These are phyloP conservation scores for Pythium myriotylum DNA, from an alignment of 352 stramenopile genomes.

Conservation along the genomic window DNA sequence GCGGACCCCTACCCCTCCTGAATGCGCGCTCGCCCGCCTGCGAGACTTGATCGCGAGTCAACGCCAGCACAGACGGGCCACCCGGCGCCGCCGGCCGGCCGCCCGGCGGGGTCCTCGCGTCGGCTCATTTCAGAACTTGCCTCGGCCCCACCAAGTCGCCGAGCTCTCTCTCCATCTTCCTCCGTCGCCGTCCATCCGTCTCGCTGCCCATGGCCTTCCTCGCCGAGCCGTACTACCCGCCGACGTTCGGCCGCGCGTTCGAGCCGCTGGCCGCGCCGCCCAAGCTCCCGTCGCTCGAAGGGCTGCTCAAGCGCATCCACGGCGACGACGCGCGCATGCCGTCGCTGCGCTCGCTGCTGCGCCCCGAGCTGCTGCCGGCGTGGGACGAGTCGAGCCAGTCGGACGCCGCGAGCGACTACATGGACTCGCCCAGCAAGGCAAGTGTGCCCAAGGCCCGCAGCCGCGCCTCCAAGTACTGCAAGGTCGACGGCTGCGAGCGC, in stretches of 20 bases:
- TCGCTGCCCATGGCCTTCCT: constrained; percentile 6
- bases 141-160: constrained; percentile 8
- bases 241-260: constrained; percentile 3
- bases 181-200: not conserved
- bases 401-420: constrained; percentile 25
- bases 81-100: not conserved
- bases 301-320: constrained; percentile 72
- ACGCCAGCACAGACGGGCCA: constrained; percentile 21
- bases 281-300: constrained; percentile 67
- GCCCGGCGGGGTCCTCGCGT: not conserved
- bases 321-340: constrained; percentile 35
- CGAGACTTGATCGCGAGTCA: constrained; percentile 20
- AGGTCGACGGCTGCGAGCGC: constrained; percentile 77
- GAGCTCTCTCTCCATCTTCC: no score
- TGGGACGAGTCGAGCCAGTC: constrained; percentile 22
- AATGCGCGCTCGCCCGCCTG: constrained; percentile 27
- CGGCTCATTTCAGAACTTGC: constrained; percentile 31
- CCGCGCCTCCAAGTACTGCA: constrained; percentile 88
- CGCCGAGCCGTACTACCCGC: constrained; percentile 15
- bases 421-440: constrained; percentile 3
- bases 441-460: constrained; percentile 35
- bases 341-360: constrained; percentile 60
- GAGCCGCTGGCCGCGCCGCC: constrained; percentile 25
- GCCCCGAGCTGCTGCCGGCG: constrained; percentile 30
- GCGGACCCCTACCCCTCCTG: constrained; percentile 4